Percentiles rank a stretch among this genome's conserved stretches.
phyloP scores from a whole-genome alignment of 495 filamentous ascomycete species.

The Polyplosphaeria fusca region DNA sequence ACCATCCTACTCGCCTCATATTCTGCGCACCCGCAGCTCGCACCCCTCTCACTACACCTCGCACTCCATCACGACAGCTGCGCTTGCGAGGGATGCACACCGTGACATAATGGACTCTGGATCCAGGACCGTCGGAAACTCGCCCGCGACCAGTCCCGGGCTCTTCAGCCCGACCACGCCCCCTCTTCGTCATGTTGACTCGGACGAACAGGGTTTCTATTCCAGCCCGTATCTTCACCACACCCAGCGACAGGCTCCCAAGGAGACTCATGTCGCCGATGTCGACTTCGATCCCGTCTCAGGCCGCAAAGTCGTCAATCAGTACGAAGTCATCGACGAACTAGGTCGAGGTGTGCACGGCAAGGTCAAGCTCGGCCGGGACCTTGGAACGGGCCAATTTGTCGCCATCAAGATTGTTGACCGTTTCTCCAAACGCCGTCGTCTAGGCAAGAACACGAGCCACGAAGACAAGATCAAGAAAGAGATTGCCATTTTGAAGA shows the following conservation, averaged over 20 bases:
- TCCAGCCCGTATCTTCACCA: constrained; percentile 45
- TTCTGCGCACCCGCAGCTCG: constrained; percentile 37
- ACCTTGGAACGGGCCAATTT: constrained; percentile 48
- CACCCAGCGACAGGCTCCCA: constrained; percentile 42
- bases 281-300: constrained; percentile 83
- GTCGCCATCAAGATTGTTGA: constrained; percentile 99
- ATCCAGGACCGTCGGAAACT: constrained; percentile 42
- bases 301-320: constrained; percentile 91
- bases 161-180: constrained; percentile 39
- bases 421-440: constrained; percentile 85
- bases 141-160: constrained; percentile 42
- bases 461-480: constrained; percentile 92
- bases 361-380: constrained; percentile 58
- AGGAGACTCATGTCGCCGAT: constrained; percentile 76
- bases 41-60: constrained; percentile 37
- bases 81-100: constrained; percentile 23
- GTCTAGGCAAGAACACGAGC: constrained; percentile 71
- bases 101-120: constrained; percentile 34
- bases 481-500: constrained; percentile 97
- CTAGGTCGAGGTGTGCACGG: constrained; percentile 87
- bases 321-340: constrained; percentile 95
- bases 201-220: constrained; percentile 39
- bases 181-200: constrained; percentile 24
- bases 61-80: constrained; percentile 32
- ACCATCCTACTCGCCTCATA: constrained; percentile 30